Conservation (phyloP, 2,329 filamentous ascomycete species). For the Trichocomaceae sp. region DNA sequence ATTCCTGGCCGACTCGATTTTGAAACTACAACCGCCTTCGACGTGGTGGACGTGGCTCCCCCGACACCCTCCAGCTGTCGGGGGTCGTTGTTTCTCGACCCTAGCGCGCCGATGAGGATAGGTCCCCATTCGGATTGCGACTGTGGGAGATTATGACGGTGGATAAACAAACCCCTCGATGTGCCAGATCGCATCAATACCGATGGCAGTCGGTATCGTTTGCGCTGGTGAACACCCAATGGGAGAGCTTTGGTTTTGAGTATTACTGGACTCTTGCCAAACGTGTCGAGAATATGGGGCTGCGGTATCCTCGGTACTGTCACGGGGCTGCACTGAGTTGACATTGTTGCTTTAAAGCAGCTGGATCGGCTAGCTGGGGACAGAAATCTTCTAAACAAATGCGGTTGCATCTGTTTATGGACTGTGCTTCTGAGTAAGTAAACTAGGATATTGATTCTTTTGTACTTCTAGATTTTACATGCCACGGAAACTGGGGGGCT, state of each 20-base stretch:
- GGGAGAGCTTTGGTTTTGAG: not conserved
- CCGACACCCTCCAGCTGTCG: constrained; percentile 65
- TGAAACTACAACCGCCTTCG: constrained; percentile 60
- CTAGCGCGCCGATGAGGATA: constrained; percentile 28
- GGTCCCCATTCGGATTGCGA: constrained; percentile 22
- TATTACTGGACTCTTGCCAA: not conserved
- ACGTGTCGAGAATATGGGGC: not conserved
- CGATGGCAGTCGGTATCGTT: constrained; percentile 22
- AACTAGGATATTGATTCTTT: too few species aligned
- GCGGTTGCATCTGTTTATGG: not conserved
- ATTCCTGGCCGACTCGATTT: constrained; percentile 41
- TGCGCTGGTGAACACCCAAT: not conserved
- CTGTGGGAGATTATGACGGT: constrained; percentile 26
- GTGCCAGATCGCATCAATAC: constrained; percentile 37
- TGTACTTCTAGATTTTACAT: not conserved
- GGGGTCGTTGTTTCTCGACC: constrained; percentile 22
- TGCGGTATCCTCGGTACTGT: not conserved
- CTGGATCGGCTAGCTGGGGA: not conserved
- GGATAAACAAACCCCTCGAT: constrained; percentile 37
- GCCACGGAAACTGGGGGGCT: not conserved
- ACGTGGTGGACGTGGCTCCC: constrained; percentile 58
- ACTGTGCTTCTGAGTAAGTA: not conserved
- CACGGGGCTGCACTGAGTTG: constrained; percentile 4
- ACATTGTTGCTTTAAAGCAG: not conserved
- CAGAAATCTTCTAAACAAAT: not conserved